Percentiles rank a stretch among this genome's conserved stretches.
Conservation (phyloP, 345 rosid genomes). For the Draba incana region DNA sequence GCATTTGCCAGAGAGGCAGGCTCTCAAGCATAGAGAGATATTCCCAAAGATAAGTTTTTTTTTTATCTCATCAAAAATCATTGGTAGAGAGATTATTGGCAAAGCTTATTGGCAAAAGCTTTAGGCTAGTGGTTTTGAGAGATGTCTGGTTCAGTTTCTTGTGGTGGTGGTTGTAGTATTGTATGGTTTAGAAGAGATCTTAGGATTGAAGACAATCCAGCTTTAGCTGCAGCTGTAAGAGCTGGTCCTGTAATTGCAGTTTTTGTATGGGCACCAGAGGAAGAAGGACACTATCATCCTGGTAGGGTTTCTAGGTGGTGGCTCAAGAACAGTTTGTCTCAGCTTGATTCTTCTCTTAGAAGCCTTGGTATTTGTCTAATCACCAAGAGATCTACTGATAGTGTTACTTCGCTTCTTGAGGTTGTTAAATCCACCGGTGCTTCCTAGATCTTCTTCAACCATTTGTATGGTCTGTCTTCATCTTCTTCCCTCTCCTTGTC, state of each 20-base stretch:
- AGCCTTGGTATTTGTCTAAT: constrained; percentile 84
- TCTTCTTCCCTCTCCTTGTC: constrained; percentile 22
- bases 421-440: constrained; percentile 90
- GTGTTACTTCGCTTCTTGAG: constrained; percentile 80
- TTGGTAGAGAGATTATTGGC: too few relatives aligned
- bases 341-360: constrained; percentile 85
- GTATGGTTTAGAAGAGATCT: constrained; percentile 99
- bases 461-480: constrained; percentile 80
- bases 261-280: constrained; percentile 94
- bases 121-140: constrained; percentile 27
- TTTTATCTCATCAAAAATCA: constrained; percentile 20
- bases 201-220: constrained; percentile 95
- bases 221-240: constrained; percentile 89
- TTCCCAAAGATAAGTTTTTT: constrained; percentile 39
- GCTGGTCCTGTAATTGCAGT: constrained; percentile 81
- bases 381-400: constrained; percentile 85
- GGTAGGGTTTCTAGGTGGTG: constrained; percentile 99
- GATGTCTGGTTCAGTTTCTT: constrained; percentile 57
- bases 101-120: constrained; percentile 38
- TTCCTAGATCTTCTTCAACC: constrained; percentile 93
- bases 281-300: constrained; percentile 84
- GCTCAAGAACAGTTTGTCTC: constrained; percentile 92
- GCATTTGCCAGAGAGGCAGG: constrained; percentile 44
- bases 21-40: constrained; percentile 20
- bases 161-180: constrained; percentile 73